These are phyloP conservation scores for Penicillium cinerascens DNA, from an alignment of 495 filamentous ascomycete species.

Conservation along the genomic window DNA sequence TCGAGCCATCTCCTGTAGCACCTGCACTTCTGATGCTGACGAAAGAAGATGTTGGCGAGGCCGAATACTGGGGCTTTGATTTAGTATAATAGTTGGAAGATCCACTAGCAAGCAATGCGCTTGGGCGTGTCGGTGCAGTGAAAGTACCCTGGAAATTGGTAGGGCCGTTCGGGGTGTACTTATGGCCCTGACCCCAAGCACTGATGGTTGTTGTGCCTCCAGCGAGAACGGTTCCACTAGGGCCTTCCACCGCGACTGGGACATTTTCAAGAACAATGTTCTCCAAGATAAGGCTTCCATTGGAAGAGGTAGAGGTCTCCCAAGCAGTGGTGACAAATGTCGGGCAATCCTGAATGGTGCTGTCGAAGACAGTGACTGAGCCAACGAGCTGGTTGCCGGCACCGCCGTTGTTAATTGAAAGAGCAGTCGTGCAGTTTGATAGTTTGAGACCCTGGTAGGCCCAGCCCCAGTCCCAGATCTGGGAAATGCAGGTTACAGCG, in stretches of 20 bases:
- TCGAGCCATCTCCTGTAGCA: constrained; percentile 65
- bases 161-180: constrained; percentile 43
- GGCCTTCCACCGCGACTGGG: constrained; percentile 55
- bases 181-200: constrained; percentile 53
- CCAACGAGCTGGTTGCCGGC: constrained; percentile 34
- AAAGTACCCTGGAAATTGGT: constrained; percentile 40
- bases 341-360: constrained; percentile 60
- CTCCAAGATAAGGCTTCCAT: constrained; percentile 58
- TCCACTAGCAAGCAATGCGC: constrained; percentile 32
- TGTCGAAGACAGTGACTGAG: constrained; percentile 51
- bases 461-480: constrained; percentile 60
- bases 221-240: constrained; percentile 50
- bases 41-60: constrained; percentile 49
- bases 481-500: constrained; percentile 56
- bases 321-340: constrained; percentile 60
- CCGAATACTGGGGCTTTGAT: constrained; percentile 54
- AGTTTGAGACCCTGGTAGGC: constrained; percentile 49
- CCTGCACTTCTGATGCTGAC: constrained; percentile 54
- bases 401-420: constrained; percentile 43
- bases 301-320: constrained; percentile 35
- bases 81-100: constrained; percentile 47
- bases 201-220: constrained; percentile 56
- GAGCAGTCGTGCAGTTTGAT: constrained; percentile 50
- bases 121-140: constrained; percentile 35
- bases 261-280: constrained; percentile 65